Base-by-base conservation (phyloP, 257 asterid genomes). In the Nicotiana obtusifolia region DNA sequence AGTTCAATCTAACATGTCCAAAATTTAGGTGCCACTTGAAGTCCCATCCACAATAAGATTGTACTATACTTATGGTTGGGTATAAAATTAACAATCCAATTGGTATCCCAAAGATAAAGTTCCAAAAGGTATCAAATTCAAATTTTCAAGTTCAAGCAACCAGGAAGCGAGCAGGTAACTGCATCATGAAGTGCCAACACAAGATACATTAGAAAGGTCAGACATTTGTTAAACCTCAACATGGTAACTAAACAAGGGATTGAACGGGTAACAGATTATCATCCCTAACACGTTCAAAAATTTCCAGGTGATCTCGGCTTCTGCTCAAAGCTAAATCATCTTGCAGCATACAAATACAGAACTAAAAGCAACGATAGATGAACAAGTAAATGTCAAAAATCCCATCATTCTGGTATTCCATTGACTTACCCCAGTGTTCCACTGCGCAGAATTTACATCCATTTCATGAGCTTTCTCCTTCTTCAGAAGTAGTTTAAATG, bases 361-460 rank as follows among this genome's bases (percentile, higher is more conserved):
- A 13, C 49, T 7, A 71, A 44, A 44, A 14, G 78, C 78, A 44
- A 71, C 56, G 19, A 44, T n/a, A 71, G 59, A 71, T 22, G 22
- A 22, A 1, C 37, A 71, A 68, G 59, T 44, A 44, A 71, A 71
- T 71, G 78, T 44, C 35, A 44, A 44, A 44, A 44, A 19, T 44
- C 64, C 64, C 5, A 44, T 41, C 78, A 41, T 22, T 69, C n/a
- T 7, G 41, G 61, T 22, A 19, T 44, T 5, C 54, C 41, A 78
- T 11, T 78, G 77, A 83, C 64, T 89, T 93, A 95, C 99, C 92
- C n/a, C 87, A 71, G 94, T 82, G 87, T 90, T 86, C 99, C 99
- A 96, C 78, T 87, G 97, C 85, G 94, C 98, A 79, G 89, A 86
- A 88, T 96, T 96, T 76, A 96, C 88, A 89, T 96, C 99, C 98